Conservation (phyloP, 371 early-diverging fungal genomes). For the Rhizopus microsporus region DNA sequence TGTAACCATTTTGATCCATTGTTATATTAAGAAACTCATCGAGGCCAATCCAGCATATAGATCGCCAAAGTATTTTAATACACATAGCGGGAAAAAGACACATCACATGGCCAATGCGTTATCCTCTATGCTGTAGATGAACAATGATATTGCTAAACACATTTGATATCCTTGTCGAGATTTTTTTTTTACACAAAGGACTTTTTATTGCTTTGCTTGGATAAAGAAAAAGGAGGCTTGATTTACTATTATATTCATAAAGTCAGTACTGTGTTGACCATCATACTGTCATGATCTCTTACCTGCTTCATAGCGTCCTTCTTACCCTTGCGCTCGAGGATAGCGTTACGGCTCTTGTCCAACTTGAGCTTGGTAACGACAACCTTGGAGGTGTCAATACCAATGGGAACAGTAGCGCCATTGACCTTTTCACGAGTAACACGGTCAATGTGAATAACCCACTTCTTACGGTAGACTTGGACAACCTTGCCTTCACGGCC, state of each 20-base stretch:
- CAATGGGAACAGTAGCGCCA: conserved; percentile 90
- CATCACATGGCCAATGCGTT: too few species aligned
- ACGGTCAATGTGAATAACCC: conserved; percentile 97
- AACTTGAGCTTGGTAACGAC: conserved; percentile 93
- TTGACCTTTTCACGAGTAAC: conserved; percentile 96
- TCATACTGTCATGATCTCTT: neutral
- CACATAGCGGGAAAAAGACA: too few species aligned
- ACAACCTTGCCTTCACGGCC: conserved; percentile 97
- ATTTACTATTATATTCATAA: neutral
- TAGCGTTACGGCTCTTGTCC: conserved; percentile 92
- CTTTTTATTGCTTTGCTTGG: conserved; percentile 1
- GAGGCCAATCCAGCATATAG: too few species aligned
- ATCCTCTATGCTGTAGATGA: too few species aligned
- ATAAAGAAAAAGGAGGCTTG: neutral
- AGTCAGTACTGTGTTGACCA: too few species aligned
- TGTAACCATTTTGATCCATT: too few species aligned
- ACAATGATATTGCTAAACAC: too few species aligned
- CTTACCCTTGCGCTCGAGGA: conserved; percentile 80
- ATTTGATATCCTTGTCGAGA: too few species aligned
- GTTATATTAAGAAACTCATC: too few species aligned
- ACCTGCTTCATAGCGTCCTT: conserved; percentile 51
- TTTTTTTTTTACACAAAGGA: neutral
- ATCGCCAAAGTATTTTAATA: too few species aligned
- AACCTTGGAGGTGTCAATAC: conserved; percentile 98
- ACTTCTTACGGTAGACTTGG: conserved; percentile 97